phyloP scores from a whole-genome alignment of 306 rosid genomes.

The Mimosa pudica region DNA sequence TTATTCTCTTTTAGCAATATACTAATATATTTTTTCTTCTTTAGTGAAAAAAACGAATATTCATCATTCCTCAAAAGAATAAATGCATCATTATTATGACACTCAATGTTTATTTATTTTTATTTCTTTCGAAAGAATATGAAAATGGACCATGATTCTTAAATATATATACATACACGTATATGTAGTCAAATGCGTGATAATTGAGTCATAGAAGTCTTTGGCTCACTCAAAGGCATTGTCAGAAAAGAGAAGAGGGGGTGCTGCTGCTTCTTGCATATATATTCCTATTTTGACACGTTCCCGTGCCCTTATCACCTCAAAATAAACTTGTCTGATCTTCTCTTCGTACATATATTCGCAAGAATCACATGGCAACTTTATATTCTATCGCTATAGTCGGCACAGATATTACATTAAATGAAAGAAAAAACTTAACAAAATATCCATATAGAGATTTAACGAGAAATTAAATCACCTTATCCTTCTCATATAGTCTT shows the following conservation, averaged over 20 bases:
- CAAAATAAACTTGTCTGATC: neutral
- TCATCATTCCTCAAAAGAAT: neutral
- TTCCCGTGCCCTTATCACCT: slow-evolving; percentile 7
- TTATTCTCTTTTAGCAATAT: neutral
- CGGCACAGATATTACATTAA: neutral
- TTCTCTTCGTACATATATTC: neutral
- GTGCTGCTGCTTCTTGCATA: slow-evolving; percentile 20
- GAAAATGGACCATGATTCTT: slow-evolving; percentile 5
- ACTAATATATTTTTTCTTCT: neutral
- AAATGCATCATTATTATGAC: neutral
- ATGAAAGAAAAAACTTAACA: neutral
- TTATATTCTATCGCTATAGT: neutral
- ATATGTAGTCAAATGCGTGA: slow-evolving; percentile 31
- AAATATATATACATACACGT: no score
- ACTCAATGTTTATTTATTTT: neutral
- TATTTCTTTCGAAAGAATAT: neutral
- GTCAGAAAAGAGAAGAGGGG: slow-evolving; percentile 21
- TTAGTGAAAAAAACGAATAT: neutral
- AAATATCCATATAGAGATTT: neutral
- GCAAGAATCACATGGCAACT: neutral
- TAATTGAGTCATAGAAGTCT: slow-evolving; percentile 41
- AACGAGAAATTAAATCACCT: neutral
- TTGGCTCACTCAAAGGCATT: slow-evolving; percentile 36
- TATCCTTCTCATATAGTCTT: neutral
- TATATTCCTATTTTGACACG: slow-evolving; percentile 34